A percentile compares a stretch with the other conserved stretches of the same genome.
Evolutionary conservation across 2,329 filamentous ascomycete genomes (phyloP).

Genomic region (Cytospora piceae): DNA sequence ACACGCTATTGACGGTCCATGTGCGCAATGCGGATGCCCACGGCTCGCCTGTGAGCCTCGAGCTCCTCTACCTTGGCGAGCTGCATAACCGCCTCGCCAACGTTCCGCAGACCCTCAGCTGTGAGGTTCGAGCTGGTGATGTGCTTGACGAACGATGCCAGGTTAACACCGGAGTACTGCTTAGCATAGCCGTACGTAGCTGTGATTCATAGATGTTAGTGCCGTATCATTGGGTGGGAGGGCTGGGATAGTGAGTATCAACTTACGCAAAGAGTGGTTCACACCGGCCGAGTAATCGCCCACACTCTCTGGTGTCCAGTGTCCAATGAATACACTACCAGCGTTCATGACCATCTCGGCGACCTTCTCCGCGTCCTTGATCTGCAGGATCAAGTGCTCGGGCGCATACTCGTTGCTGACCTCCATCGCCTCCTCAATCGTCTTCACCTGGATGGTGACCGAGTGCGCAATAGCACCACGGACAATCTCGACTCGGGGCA

Average conservation of each 20-base stretch:
- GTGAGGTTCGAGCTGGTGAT: slow-evolving; percentile 94
- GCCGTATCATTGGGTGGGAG: not conserved
- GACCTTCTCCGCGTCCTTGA: slow-evolving; percentile 73
- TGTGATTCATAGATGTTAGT: slow-evolving; percentile 42
- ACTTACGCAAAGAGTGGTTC: slow-evolving; percentile 95
- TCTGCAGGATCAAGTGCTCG: slow-evolving; percentile 92
- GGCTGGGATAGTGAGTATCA: not conserved
- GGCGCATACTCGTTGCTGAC: slow-evolving; percentile 95
- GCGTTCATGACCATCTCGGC: slow-evolving; percentile 87
- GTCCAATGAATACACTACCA: slow-evolving; percentile 91
- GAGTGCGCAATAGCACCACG: slow-evolving; percentile 89
- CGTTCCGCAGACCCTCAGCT: slow-evolving; percentile 79
- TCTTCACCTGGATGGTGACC: slow-evolving; percentile 77
- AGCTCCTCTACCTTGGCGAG: slow-evolving; percentile 92
- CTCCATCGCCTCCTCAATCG: slow-evolving; percentile 72
- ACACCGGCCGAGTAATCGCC: slow-evolving; percentile 98
- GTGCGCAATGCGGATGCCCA: slow-evolving; percentile 75
- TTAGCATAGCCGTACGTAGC: slow-evolving; percentile 98
- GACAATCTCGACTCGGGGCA: slow-evolving; percentile 93
- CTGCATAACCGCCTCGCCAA: slow-evolving; percentile 90
- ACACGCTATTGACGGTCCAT: slow-evolving; percentile 39
- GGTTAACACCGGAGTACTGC: slow-evolving; percentile 97
- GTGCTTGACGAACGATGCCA: slow-evolving; percentile 95
- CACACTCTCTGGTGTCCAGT: slow-evolving; percentile 97
- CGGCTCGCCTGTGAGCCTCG: slow-evolving; percentile 88